These are phyloP conservation scores for Arthromyces matolae DNA, from an alignment of 768 basidiomycete species.

Conservation along the genomic window DNA sequence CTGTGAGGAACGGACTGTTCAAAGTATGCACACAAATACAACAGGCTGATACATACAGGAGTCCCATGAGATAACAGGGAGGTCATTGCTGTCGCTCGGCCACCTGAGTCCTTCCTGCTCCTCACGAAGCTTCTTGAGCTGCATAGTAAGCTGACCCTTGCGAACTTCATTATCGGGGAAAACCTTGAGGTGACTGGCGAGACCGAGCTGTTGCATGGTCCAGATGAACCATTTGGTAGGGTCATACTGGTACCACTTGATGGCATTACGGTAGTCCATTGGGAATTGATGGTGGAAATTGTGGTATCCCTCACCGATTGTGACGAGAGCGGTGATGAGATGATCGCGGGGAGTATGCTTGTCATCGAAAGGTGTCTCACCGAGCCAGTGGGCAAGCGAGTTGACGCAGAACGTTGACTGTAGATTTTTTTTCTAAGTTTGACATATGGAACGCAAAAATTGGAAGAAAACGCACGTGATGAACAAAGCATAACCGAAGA, in stretches of 20 bases:
- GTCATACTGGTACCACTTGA: conserved; percentile 92
- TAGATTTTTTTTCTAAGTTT: neutral
- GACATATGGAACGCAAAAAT: conserved; percentile 6
- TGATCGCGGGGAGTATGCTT: conserved; percentile 93
- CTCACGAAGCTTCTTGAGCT: conserved; percentile 80
- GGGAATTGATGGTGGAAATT: conserved; percentile 98
- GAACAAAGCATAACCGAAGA: conserved; percentile 76
- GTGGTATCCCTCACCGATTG: conserved; percentile 96
- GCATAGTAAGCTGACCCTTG: conserved; percentile 94
- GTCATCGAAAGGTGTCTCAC: conserved; percentile 90
- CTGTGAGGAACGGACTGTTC: conserved; percentile 29
- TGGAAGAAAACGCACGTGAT: conserved; percentile 59
- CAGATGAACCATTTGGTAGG: conserved; percentile 93
- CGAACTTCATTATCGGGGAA: conserved; percentile 58
- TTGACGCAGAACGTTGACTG: conserved; percentile 97
- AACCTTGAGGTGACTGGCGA: conserved; percentile 68
- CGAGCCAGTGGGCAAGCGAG: conserved; percentile 95
- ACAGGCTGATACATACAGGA: conserved; percentile 51
- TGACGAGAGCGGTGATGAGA: conserved; percentile 82
- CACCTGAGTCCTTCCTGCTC: conserved; percentile 75
- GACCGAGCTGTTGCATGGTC: conserved; percentile 53
- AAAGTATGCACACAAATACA: neutral
- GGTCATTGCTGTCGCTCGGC: conserved; percentile 71
- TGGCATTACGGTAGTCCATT: conserved; percentile 95
- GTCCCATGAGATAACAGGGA: conserved; percentile 85